Conservation (phyloP, 73 alveolate species). For the Uronychia setigera region DNA sequence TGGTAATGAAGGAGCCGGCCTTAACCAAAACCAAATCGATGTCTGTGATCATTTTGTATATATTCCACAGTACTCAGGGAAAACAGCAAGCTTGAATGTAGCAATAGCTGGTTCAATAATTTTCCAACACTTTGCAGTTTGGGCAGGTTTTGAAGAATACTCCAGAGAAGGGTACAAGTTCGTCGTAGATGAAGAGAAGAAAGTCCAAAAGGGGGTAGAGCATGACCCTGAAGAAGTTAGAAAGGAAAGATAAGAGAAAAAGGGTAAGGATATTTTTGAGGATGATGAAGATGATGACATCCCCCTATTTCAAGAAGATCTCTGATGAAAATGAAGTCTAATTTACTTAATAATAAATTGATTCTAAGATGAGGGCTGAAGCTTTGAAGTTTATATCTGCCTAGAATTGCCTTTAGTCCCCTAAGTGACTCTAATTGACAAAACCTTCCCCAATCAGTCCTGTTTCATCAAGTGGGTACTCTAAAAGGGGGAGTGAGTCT, state of each 20-base stretch:
- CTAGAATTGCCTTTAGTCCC: too few relatives aligned
- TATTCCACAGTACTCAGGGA: conserved; percentile 87
- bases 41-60: conserved; percentile 91
- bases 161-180: conserved; percentile 51
- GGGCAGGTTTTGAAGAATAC: conserved; percentile 78
- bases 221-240: conserved; percentile 53
- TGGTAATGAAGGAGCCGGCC: conserved; percentile 93
- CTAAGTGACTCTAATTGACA: too few relatives aligned
- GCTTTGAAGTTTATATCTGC: too few relatives aligned
- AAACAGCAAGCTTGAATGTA: conserved; percentile 91
- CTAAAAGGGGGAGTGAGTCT: too few relatives aligned
- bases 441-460: too few relatives aligned
- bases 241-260: conserved; percentile 41
- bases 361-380: too few relatives aligned
- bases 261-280: conserved; percentile 10
- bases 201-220: background rate
- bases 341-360: too few relatives aligned
- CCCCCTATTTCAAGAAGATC: too few relatives aligned
- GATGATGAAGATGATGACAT: conserved; percentile 1
- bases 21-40: conserved; percentile 79
- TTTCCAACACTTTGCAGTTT: conserved; percentile 86
- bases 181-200: conserved; percentile 34
- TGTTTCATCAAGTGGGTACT: too few relatives aligned
- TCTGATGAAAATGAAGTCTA: too few relatives aligned
- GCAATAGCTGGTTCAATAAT: conserved; percentile 93